Base-by-base conservation (phyloP, 2,329 filamentous ascomycete species). In the Fusarium dlaminii region DNA sequence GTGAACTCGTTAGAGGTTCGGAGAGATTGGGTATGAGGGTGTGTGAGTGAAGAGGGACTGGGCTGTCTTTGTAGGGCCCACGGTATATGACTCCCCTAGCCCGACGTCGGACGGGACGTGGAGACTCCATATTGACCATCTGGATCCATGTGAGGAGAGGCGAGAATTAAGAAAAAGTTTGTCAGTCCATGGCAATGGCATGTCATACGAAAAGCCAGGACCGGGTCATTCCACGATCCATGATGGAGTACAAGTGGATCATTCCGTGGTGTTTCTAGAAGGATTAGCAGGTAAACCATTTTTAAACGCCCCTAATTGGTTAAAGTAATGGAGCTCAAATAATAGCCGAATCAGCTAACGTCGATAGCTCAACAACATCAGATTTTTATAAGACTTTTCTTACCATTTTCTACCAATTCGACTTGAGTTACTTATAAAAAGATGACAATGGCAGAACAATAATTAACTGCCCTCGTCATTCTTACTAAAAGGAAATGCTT, bases 101-200 rank as follows among this genome's bases (percentile, higher is more conserved):
- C 73, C 73, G 73, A 68, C 56, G 66, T 66, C 73, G 73, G 69
- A 60, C 15, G 40, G 70, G 69, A 60, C 51, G 43, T 62, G 64
- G 62, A 67, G 48, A 27, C 57, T 59, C 32, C 36, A 48, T 45
- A 51, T 37, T 39, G 36, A 10, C 22, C 27, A 48, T 63, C 43
- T 36, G 18, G 43, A 46, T 46, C 37, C 40, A 68, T 58, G 56
- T 60, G 61, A 60, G 40, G 45, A 75, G 63, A 75, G 70, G 62
- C 68, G 36, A 70, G 58, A 22, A 36, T 27, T 30, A 13, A 29
- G 29, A 49, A 70, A 71, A 75, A 75, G 62, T 75, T 57, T 74
- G 70, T 74, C 73, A 66, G 63, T 75, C 63, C 43, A 67, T 66
- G 65, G 61, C 55, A 71, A 49, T 49, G 46, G 46, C 17, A 20